These are phyloP conservation scores for Fragilaria radians DNA, from an alignment of 108 stramenopile genomes.

Conservation along the genomic window DNA sequence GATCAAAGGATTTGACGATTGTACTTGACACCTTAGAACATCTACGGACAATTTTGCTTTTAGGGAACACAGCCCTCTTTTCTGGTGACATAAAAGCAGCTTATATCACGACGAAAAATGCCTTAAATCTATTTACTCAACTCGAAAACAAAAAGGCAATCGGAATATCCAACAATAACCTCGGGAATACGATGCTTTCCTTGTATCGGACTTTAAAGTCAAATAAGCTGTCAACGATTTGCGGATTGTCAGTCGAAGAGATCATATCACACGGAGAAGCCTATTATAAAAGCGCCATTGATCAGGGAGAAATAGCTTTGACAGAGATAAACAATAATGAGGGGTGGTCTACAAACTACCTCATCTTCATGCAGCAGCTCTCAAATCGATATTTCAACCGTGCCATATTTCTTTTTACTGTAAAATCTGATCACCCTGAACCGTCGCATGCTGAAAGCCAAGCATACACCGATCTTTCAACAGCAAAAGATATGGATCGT, in stretches of 20 bases:
- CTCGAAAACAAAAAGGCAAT: constrained; percentile 59
- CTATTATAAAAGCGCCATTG: background rate
- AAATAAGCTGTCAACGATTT: too few species aligned
- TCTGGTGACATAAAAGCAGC: too few species aligned
- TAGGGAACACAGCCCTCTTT: constrained; percentile 41
- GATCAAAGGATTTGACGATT: constrained; percentile 23
- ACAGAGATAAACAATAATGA: background rate
- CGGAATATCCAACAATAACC: constrained; percentile 50
- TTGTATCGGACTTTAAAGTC: too few species aligned
- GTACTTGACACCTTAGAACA: constrained; percentile 30
- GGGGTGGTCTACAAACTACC: constrained; percentile 15
- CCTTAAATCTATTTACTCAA: constrained; percentile 39
- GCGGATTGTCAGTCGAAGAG: too few species aligned
- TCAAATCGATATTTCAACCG: constrained; percentile 64
- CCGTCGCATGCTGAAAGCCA: constrained; percentile 20
- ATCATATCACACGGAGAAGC: too few species aligned
- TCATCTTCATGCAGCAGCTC: constrained; percentile 45
- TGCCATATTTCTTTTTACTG: constrained; percentile 39
- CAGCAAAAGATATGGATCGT: constrained; percentile 21
- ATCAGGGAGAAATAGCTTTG: constrained; percentile 30
- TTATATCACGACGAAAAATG: too few species aligned
- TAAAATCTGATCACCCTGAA: constrained; percentile 17
- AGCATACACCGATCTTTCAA: constrained; percentile 26
- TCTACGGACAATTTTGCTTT: constrained; percentile 27
- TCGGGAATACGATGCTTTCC: constrained; percentile 46